Conservation (phyloP, 2,329 filamentous ascomycete genomes). For the Akanthomyces muscarius region DNA sequence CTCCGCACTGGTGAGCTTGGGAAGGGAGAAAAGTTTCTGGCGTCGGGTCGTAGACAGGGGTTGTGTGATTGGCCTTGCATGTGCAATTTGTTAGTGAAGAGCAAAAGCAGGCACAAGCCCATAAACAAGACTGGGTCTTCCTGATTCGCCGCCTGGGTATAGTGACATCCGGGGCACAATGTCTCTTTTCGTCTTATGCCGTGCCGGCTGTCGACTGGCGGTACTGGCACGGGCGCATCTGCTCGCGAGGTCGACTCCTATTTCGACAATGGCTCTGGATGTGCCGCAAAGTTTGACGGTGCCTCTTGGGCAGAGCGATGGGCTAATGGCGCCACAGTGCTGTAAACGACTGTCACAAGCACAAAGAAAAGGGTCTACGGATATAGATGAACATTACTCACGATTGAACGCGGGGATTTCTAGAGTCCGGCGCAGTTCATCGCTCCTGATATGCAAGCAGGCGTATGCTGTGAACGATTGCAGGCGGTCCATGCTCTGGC, state of each 20-base stretch:
- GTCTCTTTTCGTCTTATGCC: neutral
- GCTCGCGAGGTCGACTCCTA: neutral
- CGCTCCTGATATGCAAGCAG: neutral
- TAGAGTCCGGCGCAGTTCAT: neutral
- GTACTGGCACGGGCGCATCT: neutral
- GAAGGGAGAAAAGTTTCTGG: neutral
- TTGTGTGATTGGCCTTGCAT: conserved; percentile 13
- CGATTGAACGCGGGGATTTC: neutral
- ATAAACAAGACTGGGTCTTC: neutral
- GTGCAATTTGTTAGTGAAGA: conserved; percentile 4
- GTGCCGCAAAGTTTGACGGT: neutral
- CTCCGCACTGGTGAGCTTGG: neutral
- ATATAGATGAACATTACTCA: neutral
- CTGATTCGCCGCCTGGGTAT: neutral
- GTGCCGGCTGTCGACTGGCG: neutral
- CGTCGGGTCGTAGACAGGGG: neutral
- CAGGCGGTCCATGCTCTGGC: neutral
- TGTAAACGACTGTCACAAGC: neutral
- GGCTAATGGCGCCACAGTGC: neutral
- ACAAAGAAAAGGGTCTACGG: neutral
- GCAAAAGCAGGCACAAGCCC: neutral
- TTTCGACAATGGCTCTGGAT: neutral
- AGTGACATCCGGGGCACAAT: neutral
- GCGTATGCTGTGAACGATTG: neutral
- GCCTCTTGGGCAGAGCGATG: neutral